Evolutionary conservation across 2,329 filamentous ascomycete species (phyloP), one percentile per base, ranked within the genome.

Genomic region (Alternaria arbusti): DNA sequence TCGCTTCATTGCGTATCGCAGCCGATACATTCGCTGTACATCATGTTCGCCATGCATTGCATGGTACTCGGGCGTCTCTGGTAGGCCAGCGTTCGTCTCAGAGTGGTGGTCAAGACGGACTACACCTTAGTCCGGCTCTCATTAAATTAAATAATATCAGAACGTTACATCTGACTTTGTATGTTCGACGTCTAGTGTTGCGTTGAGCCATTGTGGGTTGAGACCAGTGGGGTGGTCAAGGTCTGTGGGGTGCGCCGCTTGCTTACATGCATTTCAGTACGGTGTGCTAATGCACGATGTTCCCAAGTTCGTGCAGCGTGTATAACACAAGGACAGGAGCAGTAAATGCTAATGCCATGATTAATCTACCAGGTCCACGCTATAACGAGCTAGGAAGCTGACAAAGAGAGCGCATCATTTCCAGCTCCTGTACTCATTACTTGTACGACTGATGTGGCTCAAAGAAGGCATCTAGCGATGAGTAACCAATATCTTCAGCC

Each of bases 1-100:
- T 46, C n/a, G 58, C 60, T 55, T 64, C 56, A 64, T 66, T 68
- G 72, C 72, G 74, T 69, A 64, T 70, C 67, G 60, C 61, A 66
- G 66, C 56, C 45, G 57, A 64, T 61, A 59, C 62, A 55, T 63
- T 58, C 57, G 60, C 61, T 70, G 69, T 73, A 73, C 30, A 70
- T 68, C 63, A 58, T 36, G 51, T 51, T 68, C 67, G 66, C 44
- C 43, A 63, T 68, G 61, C 10, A 17, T 60, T 30, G 43, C n/a
- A 32, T 36, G 57, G 36, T 30, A 40, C 12, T 36, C 17, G 47
- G 20, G 46, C 59, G 46, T 61, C 17, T 57, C n/a, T 20, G 30
- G 52, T 59, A 25, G 55, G 45, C 47, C n/a, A 54, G 4, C 15
- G 11, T 52, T 22, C 20, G 30, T 36, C 60, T 60, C 49, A 59